These are phyloP conservation scores for Mrakia blollopis DNA, from an alignment of 768 basidiomycete genomes.

Conservation along the genomic window DNA sequence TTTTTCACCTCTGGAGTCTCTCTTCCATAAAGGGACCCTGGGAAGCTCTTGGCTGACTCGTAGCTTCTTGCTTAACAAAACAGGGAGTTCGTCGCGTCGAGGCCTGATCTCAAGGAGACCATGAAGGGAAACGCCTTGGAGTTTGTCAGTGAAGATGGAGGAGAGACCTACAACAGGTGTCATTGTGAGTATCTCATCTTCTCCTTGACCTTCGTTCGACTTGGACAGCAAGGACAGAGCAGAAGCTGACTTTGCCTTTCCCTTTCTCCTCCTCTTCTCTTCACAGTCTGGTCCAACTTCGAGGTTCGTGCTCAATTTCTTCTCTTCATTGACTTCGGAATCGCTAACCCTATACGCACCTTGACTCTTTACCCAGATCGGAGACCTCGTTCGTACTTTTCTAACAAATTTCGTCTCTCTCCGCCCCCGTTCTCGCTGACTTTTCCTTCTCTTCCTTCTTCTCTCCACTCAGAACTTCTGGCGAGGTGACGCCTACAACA, in stretches of 20 bases:
- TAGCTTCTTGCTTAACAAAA: not conserved
- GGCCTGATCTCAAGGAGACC: constrained; percentile 28
- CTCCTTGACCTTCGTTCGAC: not conserved
- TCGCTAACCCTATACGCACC: constrained; percentile 36
- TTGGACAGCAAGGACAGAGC: constrained; percentile 30
- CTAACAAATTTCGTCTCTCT: not conserved
- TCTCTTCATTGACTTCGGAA: not conserved
- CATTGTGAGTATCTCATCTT: not conserved
- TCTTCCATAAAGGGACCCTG: not conserved
- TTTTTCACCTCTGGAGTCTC: not conserved
- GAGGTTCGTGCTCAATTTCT: constrained; percentile 56
- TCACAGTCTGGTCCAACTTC: constrained; percentile 83
- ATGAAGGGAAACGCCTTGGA: constrained; percentile 59
- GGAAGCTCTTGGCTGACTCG: not conserved
- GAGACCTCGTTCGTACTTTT: constrained; percentile 10
- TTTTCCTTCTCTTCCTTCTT: not conserved
- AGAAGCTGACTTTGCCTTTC: not conserved
- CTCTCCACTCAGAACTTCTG: constrained; percentile 55
- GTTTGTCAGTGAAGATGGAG: constrained; percentile 71
- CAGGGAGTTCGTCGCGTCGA: constrained; percentile 39
- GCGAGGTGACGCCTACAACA: constrained; percentile 72
- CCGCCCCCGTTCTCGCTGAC: not conserved
- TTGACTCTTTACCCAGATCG: constrained; percentile 46
- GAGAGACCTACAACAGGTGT: constrained; percentile 58
- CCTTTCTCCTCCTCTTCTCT: not conserved